A percentile compares a stretch with the other conserved stretches of the same genome.
Conservation (phyloP, 106 monocot species). For the Agapanthus africanus region DNA sequence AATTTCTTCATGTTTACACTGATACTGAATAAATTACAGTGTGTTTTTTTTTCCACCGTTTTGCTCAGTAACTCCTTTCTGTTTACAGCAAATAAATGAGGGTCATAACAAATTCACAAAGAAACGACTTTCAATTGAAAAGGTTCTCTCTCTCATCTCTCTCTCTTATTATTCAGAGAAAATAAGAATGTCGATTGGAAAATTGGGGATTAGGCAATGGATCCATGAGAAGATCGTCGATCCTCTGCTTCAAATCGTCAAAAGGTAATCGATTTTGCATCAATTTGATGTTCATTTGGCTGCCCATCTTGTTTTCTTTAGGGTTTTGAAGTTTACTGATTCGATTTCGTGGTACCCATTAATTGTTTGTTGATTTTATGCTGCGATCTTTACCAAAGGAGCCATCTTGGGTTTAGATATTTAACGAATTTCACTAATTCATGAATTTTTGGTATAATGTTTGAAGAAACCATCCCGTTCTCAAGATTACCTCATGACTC, state of each 20-base stretch:
- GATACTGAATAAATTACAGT: no score
- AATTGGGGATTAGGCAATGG: not conserved
- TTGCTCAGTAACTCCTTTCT: no score
- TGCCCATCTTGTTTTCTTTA: not conserved
- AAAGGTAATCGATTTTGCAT: not conserved
- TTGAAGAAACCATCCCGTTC: no score
- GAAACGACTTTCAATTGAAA: no score
- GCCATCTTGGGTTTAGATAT: not conserved
- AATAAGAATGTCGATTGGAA: no score
- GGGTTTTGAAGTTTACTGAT: not conserved
- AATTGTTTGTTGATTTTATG: not conserved
- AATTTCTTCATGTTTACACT: no score
- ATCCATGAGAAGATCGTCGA: not conserved
- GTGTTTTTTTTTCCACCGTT: no score
- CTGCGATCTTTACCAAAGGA: not conserved
- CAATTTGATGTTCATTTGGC: not conserved
- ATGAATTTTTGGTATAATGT: not conserved
- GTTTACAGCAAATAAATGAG: no score
- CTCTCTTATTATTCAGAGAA: no score
- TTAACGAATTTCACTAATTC: not conserved
- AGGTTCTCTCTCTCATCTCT: no score
- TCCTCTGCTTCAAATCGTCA: constrained; percentile 2
- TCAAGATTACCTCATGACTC: not conserved
- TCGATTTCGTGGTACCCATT: not conserved
- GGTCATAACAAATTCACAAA: no score